Evolutionary conservation across 371 early-diverging fungal genomes (phyloP).

Genomic region (Mucor sp.): DNA sequence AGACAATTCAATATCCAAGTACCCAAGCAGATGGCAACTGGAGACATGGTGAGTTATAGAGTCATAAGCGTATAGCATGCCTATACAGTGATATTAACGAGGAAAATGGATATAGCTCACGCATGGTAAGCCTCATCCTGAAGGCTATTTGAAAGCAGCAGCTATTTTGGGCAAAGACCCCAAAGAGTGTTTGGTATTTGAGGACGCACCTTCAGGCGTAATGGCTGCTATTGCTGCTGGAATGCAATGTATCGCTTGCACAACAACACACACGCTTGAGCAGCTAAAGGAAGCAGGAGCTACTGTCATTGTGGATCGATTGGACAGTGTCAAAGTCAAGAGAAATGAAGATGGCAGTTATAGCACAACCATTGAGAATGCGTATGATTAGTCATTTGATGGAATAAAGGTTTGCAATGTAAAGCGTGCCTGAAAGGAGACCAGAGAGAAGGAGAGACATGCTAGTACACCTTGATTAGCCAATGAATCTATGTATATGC

Average conservation of each 20-base stretch:
- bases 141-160: slow-evolving; percentile 62
- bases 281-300: slow-evolving; percentile 65
- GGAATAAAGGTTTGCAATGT: background rate
- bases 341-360: slow-evolving; percentile 19
- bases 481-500: too few species aligned
- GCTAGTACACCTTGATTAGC: too few species aligned
- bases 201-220: slow-evolving; percentile 72
- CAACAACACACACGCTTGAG: slow-evolving; percentile 58
- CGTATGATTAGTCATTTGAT: background rate
- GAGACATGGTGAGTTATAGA: slow-evolving; percentile 39
- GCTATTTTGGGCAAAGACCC: slow-evolving; percentile 45
- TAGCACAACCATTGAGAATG: background rate
- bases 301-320: slow-evolving; percentile 47
- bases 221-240: slow-evolving; percentile 60
- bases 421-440: too few species aligned
- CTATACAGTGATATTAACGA: too few species aligned
- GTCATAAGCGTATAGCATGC: too few species aligned
- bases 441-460: too few species aligned
- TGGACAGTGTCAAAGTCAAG: slow-evolving; percentile 50
- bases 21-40: slow-evolving; percentile 41
- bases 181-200: slow-evolving; percentile 67
- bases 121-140: slow-evolving; percentile 68
- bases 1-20: slow-evolving; percentile 33
- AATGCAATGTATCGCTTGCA: slow-evolving; percentile 59
- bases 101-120: slow-evolving; percentile 34